Conservation (phyloP, 169 alveolate genomes). For the Plasmodium relictum region DNA sequence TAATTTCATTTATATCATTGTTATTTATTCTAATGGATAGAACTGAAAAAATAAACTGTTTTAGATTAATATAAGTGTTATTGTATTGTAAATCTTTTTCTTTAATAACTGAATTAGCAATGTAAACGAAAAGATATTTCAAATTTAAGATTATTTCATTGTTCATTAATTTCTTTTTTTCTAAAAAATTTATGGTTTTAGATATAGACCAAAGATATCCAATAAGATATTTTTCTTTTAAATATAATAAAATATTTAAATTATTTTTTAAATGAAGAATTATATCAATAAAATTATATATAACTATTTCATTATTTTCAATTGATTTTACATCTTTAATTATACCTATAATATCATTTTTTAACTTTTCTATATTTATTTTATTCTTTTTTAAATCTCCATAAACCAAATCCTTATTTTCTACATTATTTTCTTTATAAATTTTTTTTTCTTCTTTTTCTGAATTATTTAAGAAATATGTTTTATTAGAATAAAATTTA, state of each 20-base stretch:
- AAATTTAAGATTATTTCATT: background rate
- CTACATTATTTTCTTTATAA: background rate
- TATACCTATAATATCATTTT: slow-evolving; percentile 12
- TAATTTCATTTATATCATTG: background rate
- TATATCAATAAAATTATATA: background rate
- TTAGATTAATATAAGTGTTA: slow-evolving; percentile 2
- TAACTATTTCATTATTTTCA: background rate
- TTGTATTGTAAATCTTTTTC: background rate
- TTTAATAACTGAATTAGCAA: slow-evolving; percentile 15
- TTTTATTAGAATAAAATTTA: background rate
- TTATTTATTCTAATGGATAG: slow-evolving; percentile 12
- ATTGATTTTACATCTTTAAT: slow-evolving; percentile 13
- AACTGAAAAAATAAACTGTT: slow-evolving; percentile 40
- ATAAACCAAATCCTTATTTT: background rate
- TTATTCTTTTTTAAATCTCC: background rate
- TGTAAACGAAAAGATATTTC: slow-evolving; percentile 20
- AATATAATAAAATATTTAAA: background rate
- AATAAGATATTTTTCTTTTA: slow-evolving; percentile 47
- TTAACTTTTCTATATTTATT: background rate
- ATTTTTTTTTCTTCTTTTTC: background rate
- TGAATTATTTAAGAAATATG: background rate
- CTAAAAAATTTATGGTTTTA: slow-evolving; percentile 24
- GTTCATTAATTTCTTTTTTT: slow-evolving; percentile 6
- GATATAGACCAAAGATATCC: slow-evolving; percentile 52
- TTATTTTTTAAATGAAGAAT: slow-evolving; percentile 12